phyloP scores from a whole-genome alignment of 2,329 filamentous ascomycete species.

The Helicocarpus griseus region DNA sequence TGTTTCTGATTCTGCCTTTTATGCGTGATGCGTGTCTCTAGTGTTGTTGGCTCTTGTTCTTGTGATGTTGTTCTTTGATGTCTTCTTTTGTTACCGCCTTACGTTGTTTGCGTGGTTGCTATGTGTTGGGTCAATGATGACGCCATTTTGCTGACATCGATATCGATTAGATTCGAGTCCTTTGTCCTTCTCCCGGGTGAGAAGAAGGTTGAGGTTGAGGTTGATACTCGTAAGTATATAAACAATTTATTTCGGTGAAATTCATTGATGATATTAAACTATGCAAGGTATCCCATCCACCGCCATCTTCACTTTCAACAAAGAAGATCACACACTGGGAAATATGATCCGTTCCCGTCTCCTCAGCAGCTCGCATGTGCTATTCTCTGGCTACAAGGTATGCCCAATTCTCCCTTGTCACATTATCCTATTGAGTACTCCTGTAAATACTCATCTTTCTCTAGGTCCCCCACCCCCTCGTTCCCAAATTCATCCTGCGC shows the following conservation, averaged over 20 bases:
- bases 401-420: conserved; percentile 18
- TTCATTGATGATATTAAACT: too few species aligned
- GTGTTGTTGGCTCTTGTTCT: not conserved
- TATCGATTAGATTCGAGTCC: conserved; percentile 69
- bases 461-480: conserved; percentile 37
- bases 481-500: conserved; percentile 57
- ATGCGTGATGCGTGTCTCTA: not conserved
- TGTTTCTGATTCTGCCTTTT: conserved; percentile 3
- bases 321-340: conserved; percentile 92
- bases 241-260: too few species aligned
- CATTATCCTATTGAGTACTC: not conserved
- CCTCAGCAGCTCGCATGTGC: conserved; percentile 70
- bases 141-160: not conserved
- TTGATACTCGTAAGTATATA: conserved; percentile 83
- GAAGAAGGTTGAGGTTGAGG: conserved; percentile 83
- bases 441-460: not conserved
- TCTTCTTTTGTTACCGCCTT: not conserved
- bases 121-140: not conserved
- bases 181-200: conserved; percentile 81
- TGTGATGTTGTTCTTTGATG: not conserved
- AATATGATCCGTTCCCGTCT: conserved; percentile 83
- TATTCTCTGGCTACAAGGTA: conserved; percentile 90
- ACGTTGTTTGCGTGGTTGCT: not conserved
- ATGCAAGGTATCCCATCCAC: conserved; percentile 81
- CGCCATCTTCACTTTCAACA: conserved; percentile 90